Evolutionary conservation across 805 yeast genomes (phyloP).

Genomic region (Monosporozyma servazzii): DNA sequence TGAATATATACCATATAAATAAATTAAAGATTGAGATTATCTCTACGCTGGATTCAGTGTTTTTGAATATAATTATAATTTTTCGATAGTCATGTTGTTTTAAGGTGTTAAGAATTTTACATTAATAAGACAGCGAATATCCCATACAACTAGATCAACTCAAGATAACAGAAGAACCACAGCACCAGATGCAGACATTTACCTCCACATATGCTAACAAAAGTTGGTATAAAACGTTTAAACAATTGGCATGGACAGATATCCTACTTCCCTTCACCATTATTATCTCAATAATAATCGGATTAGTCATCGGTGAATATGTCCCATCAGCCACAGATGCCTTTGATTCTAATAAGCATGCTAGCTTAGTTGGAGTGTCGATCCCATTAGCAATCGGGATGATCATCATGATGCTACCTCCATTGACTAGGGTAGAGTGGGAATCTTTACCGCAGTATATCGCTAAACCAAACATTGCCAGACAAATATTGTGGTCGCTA

Average conservation of each 20-base stretch:
- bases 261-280: constrained; percentile 32
- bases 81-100: too few species aligned
- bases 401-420: constrained; percentile 50
- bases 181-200: too few species aligned
- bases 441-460: constrained; percentile 33
- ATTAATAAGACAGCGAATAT: too few species aligned
- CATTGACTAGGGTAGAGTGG: constrained; percentile 46
- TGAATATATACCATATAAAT: too few species aligned
- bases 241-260: constrained; percentile 27
- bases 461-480: constrained; percentile 14
- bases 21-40: too few species aligned
- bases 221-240: constrained; percentile 2
- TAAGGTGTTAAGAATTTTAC: too few species aligned
- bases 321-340: constrained; percentile 32
- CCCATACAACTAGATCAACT: too few species aligned
- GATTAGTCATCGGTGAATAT: constrained; percentile 35
- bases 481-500: constrained; percentile 33
- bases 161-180: too few species aligned
- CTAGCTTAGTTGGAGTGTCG: constrained; percentile 32
- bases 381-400: constrained; percentile 43
- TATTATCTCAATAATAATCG: constrained; percentile 32
- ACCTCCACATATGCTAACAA: too few species aligned
- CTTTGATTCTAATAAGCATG: constrained; percentile 25
- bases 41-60: too few species aligned
- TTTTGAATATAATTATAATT: too few species aligned